phyloP scores from a whole-genome alignment of 192 early-diverging fungal genomes.

The Chytriomyces confervae region DNA sequence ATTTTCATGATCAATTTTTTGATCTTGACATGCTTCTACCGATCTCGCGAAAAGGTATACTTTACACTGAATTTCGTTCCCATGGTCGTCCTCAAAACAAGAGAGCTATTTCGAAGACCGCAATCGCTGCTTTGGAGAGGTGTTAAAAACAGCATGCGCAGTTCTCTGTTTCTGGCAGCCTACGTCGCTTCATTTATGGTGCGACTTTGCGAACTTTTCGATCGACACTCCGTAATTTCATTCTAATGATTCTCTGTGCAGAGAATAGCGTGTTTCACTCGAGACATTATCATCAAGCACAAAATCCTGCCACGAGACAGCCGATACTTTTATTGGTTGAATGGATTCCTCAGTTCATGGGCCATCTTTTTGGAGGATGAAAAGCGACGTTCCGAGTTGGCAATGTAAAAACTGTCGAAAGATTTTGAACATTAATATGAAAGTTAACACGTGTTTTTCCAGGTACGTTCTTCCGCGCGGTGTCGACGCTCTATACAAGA shows the following conservation, averaged over 20 bases:
- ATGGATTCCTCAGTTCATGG: slow-evolving; percentile 62
- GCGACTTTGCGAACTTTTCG: background rate
- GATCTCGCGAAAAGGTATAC: slow-evolving; percentile 59
- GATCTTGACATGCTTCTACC: background rate
- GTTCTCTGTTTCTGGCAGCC: slow-evolving; percentile 68
- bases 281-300: slow-evolving; percentile 52
- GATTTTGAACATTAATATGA: background rate
- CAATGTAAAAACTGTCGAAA: slow-evolving; percentile 53
- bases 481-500: slow-evolving; percentile 66
- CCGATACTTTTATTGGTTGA: slow-evolving; percentile 70
- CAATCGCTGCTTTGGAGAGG: slow-evolving; percentile 53
- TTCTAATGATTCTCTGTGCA: background rate
- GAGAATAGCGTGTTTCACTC: slow-evolving; percentile 65
- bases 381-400: slow-evolving; percentile 69
- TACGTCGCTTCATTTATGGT: slow-evolving; percentile 71
- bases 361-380: slow-evolving; percentile 79
- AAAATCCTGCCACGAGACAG: slow-evolving; percentile 49
- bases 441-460: background rate
- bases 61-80: slow-evolving; percentile 77
- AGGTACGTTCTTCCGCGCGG: slow-evolving; percentile 77
- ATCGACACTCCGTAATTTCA: background rate
- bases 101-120: slow-evolving; percentile 65
- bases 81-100: slow-evolving; percentile 66
- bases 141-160: slow-evolving; percentile 62
- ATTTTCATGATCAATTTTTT: background rate